Evolutionary conservation across 495 filamentous ascomycete species (phyloP).

Genomic region (Extremus antarcticus): DNA sequence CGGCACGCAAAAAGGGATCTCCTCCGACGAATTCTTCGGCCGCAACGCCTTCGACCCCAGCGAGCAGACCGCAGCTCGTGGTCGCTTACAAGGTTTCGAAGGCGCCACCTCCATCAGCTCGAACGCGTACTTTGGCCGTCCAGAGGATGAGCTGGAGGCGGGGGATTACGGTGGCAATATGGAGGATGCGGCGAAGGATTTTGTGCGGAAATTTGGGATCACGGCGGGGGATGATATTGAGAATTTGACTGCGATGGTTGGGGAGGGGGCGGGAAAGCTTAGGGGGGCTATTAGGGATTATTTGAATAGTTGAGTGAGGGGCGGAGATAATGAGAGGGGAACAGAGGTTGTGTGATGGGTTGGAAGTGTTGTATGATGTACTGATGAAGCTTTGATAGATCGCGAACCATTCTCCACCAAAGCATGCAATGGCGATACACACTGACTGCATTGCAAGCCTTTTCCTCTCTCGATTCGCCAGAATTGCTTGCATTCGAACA

Average conservation of each 20-base stretch:
- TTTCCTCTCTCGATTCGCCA: no score
- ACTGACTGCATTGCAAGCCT: no score
- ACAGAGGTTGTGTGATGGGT: neutral
- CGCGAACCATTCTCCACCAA: neutral
- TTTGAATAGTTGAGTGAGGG: conserved; percentile 47
- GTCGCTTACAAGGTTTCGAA: conserved; percentile 80
- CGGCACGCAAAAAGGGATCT: conserved; percentile 87
- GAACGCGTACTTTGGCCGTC: conserved; percentile 91
- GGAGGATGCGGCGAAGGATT: conserved; percentile 86
- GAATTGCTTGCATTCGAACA: no score
- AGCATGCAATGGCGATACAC: neutral
- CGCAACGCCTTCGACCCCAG: conserved; percentile 73
- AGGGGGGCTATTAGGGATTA: conserved; percentile 85
- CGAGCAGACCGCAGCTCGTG: conserved; percentile 74
- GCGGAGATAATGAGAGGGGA: neutral
- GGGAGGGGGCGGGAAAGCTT: conserved; percentile 72
- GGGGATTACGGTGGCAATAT: conserved; percentile 72
- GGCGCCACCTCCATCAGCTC: conserved; percentile 85
- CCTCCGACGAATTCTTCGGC: conserved; percentile 95
- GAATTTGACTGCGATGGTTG: conserved; percentile 67
- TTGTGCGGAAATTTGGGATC: conserved; percentile 85
- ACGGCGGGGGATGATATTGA: conserved; percentile 93
- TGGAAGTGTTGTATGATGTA: neutral
- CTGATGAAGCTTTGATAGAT: neutral
- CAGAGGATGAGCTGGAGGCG: conserved; percentile 56